These are phyloP conservation scores for Pythium rhizo-oryzae DNA, from an alignment of 352 stramenopile genomes.

Conservation along the genomic window DNA sequence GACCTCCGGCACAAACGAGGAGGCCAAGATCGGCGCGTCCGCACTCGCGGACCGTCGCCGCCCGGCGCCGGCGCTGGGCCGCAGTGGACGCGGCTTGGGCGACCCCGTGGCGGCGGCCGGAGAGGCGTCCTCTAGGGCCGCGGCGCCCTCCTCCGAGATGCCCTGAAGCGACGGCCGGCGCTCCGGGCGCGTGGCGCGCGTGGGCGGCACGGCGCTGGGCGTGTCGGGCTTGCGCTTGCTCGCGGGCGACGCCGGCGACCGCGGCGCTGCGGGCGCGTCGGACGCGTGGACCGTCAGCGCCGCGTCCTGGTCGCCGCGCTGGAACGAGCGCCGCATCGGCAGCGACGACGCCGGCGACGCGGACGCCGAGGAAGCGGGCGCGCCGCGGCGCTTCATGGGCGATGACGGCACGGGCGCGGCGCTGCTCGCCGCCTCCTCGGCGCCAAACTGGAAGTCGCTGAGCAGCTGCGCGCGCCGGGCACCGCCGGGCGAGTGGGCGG, in stretches of 20 bases:
- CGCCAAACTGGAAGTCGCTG: constrained; percentile 46
- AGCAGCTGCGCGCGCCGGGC: constrained; percentile 29
- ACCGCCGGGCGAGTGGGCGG: constrained; percentile 4
- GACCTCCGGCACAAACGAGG: constrained; percentile 37
- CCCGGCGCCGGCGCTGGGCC: neutral
- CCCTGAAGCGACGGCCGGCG: constrained; percentile 36
- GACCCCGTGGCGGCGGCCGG: no score
- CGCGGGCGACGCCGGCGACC: constrained; percentile 2
- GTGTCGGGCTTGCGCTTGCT: constrained; percentile 34
- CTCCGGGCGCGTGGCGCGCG: constrained; percentile 12
- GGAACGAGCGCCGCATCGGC: constrained; percentile 30
- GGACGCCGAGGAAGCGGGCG: neutral
- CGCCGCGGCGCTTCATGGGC: constrained; percentile 30
- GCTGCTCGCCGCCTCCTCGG: constrained; percentile 11
- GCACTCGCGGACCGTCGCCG: constrained; percentile 27
- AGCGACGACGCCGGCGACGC: constrained; percentile 14
- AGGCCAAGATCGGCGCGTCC: constrained; percentile 70
- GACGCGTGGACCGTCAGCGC: constrained; percentile 18
- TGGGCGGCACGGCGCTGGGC: constrained; percentile 21
- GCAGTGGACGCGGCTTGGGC: constrained; percentile 28
- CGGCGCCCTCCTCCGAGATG: constrained; percentile 33
- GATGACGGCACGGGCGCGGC: constrained; percentile 20
- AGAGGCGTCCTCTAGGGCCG: neutral
- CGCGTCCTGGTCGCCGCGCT: constrained; percentile 27
- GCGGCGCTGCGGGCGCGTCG: neutral